Evolutionary conservation across 305 asterid genomes (phyloP).

Genomic region (Fraxinus albicans): DNA sequence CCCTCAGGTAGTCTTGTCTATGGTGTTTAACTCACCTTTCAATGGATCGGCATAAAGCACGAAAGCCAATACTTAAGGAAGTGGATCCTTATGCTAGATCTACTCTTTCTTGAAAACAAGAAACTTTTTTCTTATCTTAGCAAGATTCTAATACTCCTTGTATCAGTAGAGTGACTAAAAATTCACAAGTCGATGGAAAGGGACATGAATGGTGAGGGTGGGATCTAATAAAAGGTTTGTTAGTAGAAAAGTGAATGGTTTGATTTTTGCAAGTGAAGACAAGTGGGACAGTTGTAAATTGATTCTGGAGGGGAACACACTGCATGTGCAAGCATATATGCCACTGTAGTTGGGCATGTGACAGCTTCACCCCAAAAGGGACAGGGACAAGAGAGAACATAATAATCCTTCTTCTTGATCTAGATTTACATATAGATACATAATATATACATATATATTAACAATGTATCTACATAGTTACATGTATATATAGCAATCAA

Average conservation of each 20-base stretch:
- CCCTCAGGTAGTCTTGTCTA: neutral
- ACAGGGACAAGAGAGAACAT: slow-evolving; percentile 23
- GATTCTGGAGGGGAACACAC: neutral
- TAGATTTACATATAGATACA: neutral
- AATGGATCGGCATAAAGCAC: neutral
- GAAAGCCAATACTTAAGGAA: neutral
- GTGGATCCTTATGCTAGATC: neutral
- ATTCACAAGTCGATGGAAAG: slow-evolving; percentile 32
- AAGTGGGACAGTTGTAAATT: slow-evolving; percentile 62
- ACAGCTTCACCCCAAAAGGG: slow-evolving; percentile 35
- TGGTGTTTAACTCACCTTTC: neutral
- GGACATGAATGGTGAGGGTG: slow-evolving; percentile 37
- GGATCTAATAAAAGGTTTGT: slow-evolving; percentile 1
- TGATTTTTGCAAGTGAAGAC: slow-evolving; percentile 35
- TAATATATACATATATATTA: neutral
- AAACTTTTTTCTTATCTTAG: neutral
- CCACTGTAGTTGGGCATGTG: slow-evolving; percentile 50
- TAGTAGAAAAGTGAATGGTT: neutral
- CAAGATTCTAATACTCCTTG: neutral
- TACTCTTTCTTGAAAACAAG: neutral
- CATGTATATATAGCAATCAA: neutral
- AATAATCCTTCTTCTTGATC: slow-evolving; percentile 20
- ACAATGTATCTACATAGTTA: neutral
- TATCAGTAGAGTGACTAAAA: neutral
- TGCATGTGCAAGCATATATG: slow-evolving; percentile 1